These are phyloP conservation scores for Ilex aquifolium DNA, from an alignment of 257 asterid genomes.

Conservation along the genomic window DNA sequence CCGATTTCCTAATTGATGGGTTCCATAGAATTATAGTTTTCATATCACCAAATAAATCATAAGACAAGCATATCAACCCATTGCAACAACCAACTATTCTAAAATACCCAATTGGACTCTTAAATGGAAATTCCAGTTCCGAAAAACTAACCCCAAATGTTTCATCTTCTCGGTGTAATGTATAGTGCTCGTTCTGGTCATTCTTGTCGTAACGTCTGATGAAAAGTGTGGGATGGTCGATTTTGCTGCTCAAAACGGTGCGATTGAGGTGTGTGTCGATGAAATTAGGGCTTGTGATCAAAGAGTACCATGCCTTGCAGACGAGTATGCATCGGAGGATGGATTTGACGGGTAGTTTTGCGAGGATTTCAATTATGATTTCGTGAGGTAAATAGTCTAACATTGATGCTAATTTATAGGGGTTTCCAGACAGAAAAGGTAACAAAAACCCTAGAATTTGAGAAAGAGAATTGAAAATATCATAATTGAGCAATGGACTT, in stretches of 20 bases:
- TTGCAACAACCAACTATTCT: constrained; percentile 45
- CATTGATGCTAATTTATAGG: constrained; percentile 12
- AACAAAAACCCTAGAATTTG: neutral
- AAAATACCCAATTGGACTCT: constrained; percentile 29
- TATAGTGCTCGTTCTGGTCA: constrained; percentile 20
- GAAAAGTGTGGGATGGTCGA: constrained; percentile 14
- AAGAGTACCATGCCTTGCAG: constrained; percentile 42
- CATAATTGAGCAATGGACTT: too few relatives aligned
- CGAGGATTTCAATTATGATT: constrained; percentile 37
- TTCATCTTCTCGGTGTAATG: constrained; percentile 19
- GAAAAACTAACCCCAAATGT: constrained; percentile 5
- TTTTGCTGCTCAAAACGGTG: neutral
- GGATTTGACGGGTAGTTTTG: constrained; percentile 27
- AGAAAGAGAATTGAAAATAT: neutral
- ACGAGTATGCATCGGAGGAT: constrained; percentile 44
- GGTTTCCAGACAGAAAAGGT: neutral
- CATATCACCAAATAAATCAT: constrained; percentile 18
- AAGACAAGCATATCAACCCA: constrained; percentile 43
- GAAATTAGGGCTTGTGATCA: constrained; percentile 31
- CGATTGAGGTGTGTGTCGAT: constrained; percentile 33
- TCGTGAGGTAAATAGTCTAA: constrained; percentile 27
- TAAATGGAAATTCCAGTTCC: constrained; percentile 28
- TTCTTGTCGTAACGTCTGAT: constrained; percentile 22
- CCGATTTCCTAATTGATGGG: neutral
- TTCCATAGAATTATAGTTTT: neutral